Evolutionary conservation across 2,329 filamentous ascomycete species (phyloP), one percentile per base, ranked within the genome.

Genomic region (Sclerotinia subarctica): DNA sequence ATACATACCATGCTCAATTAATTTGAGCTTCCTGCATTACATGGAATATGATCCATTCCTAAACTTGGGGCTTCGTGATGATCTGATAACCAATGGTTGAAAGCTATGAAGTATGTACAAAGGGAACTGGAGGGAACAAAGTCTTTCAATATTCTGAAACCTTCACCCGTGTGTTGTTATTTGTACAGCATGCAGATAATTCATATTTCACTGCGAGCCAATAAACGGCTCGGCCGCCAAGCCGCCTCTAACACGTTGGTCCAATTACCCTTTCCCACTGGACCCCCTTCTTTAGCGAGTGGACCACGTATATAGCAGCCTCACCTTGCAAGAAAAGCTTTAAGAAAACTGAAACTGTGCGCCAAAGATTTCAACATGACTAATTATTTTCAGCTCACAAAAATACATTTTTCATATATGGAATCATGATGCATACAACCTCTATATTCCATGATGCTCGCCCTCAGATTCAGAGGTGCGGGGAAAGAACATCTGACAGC

Each of bases 271-370:
- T 29, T 46, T 49, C 19, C 21, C 42, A 58, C 53, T 58, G 32
- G 47, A 38, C 49, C 56, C 56, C 65, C 29, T 62, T 60, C 51
- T 62, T 67, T 52, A 67, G 57, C 56, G 56, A 63, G 57, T 56
- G 65, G 46, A 60, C 65, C 65, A 67, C 65, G 65, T 67, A 64
- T 62, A 63, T 67, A 67, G 62, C 56, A 52, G 47, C 44, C 32
- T 52, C 51, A 32, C 65, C 47, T 38, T 60, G 44, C 24, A 60
- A 67, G 19, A 54, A 54, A 53, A 52, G 6, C 35, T 21, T 42
- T 15, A 38, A n/a, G 24, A 62, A 62, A 53, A 62, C 26, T 44
- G 54, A 67, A 67, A 62, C 54, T 32, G 38, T 46, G 32, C 46
- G 46, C 52, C 54, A 42, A 38, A 19, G 6, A 51, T 32, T 52